Base-by-base conservation (phyloP, 164 flowering plant genomes). In the grape (Vitis vinifera) region DNA sequence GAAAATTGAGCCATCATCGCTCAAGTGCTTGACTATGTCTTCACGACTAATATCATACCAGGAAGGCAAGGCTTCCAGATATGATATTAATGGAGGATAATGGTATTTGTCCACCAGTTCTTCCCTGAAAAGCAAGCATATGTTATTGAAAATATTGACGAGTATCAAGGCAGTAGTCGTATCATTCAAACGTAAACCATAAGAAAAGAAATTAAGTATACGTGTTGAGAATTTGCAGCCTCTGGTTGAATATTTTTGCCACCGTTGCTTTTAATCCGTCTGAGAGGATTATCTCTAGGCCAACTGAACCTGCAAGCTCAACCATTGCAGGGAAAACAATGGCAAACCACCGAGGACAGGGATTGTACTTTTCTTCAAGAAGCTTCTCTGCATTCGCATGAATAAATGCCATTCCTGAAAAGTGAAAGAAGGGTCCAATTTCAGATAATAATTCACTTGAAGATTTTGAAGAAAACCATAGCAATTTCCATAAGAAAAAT, bases 311-410 rank as follows among this genome's bases (percentile, higher is more conserved):
- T 13, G 80, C 83, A 15, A 65, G 76, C n/a, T 79, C 86, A 53
- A 82, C 30, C 82, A 82, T 79, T 30, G 75, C 83, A 4, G 83
- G 86, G 71, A 85, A 82, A 63, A 74, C 72, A 11, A 85, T 76
- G 47, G 73, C 56, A 55, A 85, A 85, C 84, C 78, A 77, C 15
- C 73, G 77, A 9, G 88, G 84, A 62, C 4, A 69, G 6, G n/a
- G 12, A 1, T 69, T 70, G 8, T 51, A 9, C 10, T 14, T 55
- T 27, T 51, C 71, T 37, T 29, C 66, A 7, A 84, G 68, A 3
- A 84, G 72, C 72, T 59, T 73, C 70, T 78, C 81, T 2, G 67
- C 15, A 14, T 70, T 72, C 51, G 68, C 65, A 16, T 73, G 29
- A n/a, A 80, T 49, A 67, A 76, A 84, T 2, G 7, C 65, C 78